A percentile compares a stretch with the other conserved stretches of the same genome.
Conservation (phyloP, 1,284 basidiomycete genomes). For the Ceratorhiza oryzae-sativae region DNA sequence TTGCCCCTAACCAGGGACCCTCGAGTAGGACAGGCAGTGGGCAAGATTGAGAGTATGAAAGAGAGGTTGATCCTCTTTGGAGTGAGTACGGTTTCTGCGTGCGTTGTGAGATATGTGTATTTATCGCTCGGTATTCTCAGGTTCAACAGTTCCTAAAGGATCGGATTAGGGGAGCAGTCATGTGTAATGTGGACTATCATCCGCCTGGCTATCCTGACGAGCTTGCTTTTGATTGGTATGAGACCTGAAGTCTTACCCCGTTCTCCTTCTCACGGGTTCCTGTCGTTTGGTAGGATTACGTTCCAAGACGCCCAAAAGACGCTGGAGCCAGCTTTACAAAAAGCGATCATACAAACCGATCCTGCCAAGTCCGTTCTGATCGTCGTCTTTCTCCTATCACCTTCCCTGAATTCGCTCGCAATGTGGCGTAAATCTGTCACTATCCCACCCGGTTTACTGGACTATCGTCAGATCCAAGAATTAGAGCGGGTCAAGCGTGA, state of each 20-base stretch:
- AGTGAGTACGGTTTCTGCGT: not conserved
- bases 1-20: conserved; percentile 18
- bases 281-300: conserved; percentile 2
- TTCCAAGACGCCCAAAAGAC: conserved; percentile 28
- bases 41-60: conserved; percentile 27
- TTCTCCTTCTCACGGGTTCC: not conserved
- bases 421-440: conserved; percentile 27
- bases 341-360: conserved; percentile 18
- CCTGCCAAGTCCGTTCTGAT: conserved; percentile 9
- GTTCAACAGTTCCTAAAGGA: conserved; percentile 9
- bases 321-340: conserved; percentile 17
- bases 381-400: conserved; percentile 22
- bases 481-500: conserved; percentile 11
- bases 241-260: not conserved
- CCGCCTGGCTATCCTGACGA: conserved; percentile 12
- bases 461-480: not conserved
- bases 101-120: not conserved
- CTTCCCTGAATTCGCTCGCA: conserved; percentile 29
- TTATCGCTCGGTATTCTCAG: not conserved
- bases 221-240: conserved; percentile 28
- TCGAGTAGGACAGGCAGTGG: conserved; percentile 9
- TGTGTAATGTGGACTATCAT: conserved; percentile 24
- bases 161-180: conserved; percentile 11
- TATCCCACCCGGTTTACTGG: not conserved
- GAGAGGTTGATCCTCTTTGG: conserved; percentile 6